Evolutionary conservation across 257 asterid species (phyloP).

Genomic region (Fraxinus pennsylvanica): DNA sequence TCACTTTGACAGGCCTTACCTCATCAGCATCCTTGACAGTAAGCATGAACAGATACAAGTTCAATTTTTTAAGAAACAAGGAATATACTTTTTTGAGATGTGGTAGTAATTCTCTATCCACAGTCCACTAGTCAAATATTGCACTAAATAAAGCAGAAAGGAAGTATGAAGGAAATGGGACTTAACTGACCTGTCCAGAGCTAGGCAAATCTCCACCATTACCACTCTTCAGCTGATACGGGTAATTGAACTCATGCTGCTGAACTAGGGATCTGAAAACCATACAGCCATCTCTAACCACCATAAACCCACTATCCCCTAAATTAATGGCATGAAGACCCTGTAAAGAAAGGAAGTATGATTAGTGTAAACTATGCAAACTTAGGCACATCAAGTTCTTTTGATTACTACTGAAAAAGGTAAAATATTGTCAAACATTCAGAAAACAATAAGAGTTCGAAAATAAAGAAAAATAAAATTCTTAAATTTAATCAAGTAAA

Average conservation of each 20-base stretch:
- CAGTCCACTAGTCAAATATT: not conserved
- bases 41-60: not conserved
- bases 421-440: not conserved
- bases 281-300: constrained; percentile 82
- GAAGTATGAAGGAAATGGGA: not conserved
- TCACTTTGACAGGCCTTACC: not conserved
- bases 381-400: not conserved
- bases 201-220: constrained; percentile 82
- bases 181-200: constrained; percentile 74
- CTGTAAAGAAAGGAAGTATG: constrained; percentile 37
- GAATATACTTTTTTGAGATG: not conserved
- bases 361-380: not conserved
- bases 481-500: constrained; percentile 5
- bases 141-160: constrained; percentile 16
- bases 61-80: not conserved
- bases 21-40: not conserved
- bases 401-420: not conserved
- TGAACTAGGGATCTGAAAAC: constrained; percentile 82
- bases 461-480: not conserved
- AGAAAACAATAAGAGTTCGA: not conserved
- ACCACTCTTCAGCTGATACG: constrained; percentile 84
- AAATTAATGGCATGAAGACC: constrained; percentile 85
- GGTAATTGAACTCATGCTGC: constrained; percentile 94
- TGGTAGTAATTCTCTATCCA: not conserved
- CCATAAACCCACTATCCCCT: constrained; percentile 97